Percentiles rank a stretch among this genome's conserved stretches.
Conservation (phyloP, 2,329 filamentous ascomycete species). For the Penicillium corylophilum region DNA sequence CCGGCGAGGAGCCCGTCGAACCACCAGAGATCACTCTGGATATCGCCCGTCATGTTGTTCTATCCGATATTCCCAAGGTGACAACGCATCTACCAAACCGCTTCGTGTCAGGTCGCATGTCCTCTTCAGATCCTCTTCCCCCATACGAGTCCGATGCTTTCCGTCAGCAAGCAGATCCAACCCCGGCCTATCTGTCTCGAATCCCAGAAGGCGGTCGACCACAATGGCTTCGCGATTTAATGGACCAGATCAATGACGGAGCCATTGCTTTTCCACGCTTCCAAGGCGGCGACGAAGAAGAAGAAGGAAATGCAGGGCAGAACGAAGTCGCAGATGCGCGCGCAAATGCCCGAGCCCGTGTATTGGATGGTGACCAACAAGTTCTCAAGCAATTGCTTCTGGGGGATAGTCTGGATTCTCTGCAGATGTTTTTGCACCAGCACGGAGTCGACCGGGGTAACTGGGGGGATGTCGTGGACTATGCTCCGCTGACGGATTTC, state of each 20-base stretch:
- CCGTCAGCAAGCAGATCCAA: conserved; percentile 35
- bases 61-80: conserved; percentile 71
- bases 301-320: conserved; percentile 8
- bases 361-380: conserved; percentile 27
- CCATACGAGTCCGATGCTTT: conserved; percentile 54
- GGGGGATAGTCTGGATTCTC: conserved; percentile 32
- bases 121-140: conserved; percentile 79
- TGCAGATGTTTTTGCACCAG: conserved; percentile 38
- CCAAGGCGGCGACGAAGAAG: conserved; percentile 19
- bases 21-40: conserved; percentile 50
- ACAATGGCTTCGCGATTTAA: conserved; percentile 38
- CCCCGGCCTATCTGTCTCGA: conserved; percentile 31
- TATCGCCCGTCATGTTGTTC: conserved; percentile 72
- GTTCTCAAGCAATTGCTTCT: conserved; percentile 36
- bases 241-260: conserved; percentile 37
- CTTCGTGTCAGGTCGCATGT: conserved; percentile 64
- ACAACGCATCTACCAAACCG: conserved; percentile 67
- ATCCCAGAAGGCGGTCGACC: conserved; percentile 33
- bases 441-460: conserved; percentile 45
- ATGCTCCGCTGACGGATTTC: conserved; percentile 37
- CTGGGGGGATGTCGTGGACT: conserved; percentile 39
- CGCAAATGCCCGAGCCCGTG: conserved; percentile 14
- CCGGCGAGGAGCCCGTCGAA: conserved; percentile 44
- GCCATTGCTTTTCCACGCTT: conserved; percentile 28
- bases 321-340: conserved; percentile 13